phyloP scores from a whole-genome alignment of 176 grass and related monocot genomes.

The Cocos nucifera region DNA sequence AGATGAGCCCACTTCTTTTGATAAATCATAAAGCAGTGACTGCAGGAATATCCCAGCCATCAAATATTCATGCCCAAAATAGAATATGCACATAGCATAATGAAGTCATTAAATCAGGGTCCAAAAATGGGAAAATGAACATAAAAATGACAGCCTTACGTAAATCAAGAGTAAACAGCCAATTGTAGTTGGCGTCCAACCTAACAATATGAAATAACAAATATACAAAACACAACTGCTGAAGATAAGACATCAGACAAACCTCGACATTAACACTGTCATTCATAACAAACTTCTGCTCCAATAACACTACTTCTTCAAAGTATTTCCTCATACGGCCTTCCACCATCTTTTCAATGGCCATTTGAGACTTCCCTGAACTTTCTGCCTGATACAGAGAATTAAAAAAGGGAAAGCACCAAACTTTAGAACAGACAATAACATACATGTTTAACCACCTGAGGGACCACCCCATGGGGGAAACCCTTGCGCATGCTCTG shows the following conservation, averaged over 20 bases:
- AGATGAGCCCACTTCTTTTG: constrained; percentile 73
- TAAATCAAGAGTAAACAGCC: neutral
- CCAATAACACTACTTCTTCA: constrained; percentile 89
- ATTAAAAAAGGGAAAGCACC: constrained; percentile 6
- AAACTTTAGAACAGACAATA: neutral
- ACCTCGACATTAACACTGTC: constrained; percentile 74
- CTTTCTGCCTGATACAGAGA: constrained; percentile 57
- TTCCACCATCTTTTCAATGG: constrained; percentile 98
- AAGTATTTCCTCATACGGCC: constrained; percentile 80
- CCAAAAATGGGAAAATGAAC: constrained; percentile 7
- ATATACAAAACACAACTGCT: neutral
- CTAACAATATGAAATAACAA: no score
- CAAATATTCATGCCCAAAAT: neutral
- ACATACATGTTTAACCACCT: no score
- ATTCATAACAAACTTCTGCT: constrained; percentile 76
- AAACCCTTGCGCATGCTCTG: no score
- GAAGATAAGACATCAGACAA: neutral
- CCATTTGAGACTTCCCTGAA: constrained; percentile 86
- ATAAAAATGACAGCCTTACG: neutral
- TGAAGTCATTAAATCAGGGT: no score
- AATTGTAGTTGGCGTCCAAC: no score
- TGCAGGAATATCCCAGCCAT: constrained; percentile 26
- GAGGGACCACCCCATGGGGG: no score
- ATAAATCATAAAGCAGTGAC: constrained; percentile 71
- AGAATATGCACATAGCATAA: constrained; percentile 2